Evolutionary conservation across 2,329 filamentous ascomycete genomes (phyloP), one percentile per base, ranked within the genome.

Genomic region (Aspergillus ochraceoroseus): DNA sequence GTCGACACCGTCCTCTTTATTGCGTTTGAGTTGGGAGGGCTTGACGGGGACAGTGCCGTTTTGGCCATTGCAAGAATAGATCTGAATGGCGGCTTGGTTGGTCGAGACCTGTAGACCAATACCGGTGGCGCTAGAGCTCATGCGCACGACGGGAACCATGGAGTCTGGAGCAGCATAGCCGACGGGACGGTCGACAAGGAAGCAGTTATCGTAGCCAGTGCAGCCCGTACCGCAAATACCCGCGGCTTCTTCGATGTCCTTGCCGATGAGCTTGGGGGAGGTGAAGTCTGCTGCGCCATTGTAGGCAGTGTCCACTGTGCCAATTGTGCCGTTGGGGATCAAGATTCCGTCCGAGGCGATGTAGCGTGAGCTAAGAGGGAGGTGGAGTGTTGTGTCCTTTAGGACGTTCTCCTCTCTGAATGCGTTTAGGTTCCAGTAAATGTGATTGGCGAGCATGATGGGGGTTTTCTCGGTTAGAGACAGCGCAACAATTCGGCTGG

Each of bases 31-130:
- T 56, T 63, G 66, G 12, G 63, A 68, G 38, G 56, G 42, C 54
- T 67, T 70, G 38, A 68, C 64, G 4, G 64, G 57, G 29, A 67
- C 67, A 38, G 62, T 73, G 53, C 86, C 86, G 65, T 94, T 81
- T 68, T 86, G 80, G 14, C 78, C 77, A 54, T 79, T 80, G 72
- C 89, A 95, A 47, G 78, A 81, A 72, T 94, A 95, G 55, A 95
- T 75, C 67, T 95, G 89, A 66, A 94, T 81, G 3, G 87, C 88
- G 7, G 85, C 79, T 69, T 95, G 88, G 67, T 95, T 87, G 5
- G 82, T 80, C 64, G 75, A 86, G 53, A 95, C 71, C 43, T 94
- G 85, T 42, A 95, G 60, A 59, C 80, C 79, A 63, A 95, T 95
- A 32, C 89, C 89, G 0, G 84, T 88, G 3, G 76, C 72, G 25